Evolutionary conservation across 1,139 yeast species (phyloP), one percentile per base, ranked within the genome.

Genomic region (Diutina siamensis): DNA sequence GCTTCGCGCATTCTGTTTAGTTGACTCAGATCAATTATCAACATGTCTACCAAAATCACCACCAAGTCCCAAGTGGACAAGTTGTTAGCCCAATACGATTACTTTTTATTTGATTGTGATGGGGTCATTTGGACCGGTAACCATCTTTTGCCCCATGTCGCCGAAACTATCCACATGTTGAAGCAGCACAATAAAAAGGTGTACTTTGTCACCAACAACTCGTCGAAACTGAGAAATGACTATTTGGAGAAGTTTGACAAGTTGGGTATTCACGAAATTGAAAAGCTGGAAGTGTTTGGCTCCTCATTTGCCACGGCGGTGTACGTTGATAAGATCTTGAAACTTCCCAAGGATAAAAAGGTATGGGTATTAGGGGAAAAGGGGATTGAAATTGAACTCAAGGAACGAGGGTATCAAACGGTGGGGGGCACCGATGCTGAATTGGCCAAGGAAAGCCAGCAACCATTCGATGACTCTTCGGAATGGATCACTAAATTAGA

Each of bases 261-360:
- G 48, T 74, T 86, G 49, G 97, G 97, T 1, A 73, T 89, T 47
- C 55, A 60, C 4, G 72, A 68, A 2, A 80, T 84, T 28, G 65
- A 69, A 17, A 78, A 79, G 57, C 78, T 77, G 42, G 95, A 89
- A 58, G 78, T 92, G 13, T 89, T 92, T 60, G 94, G 97, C 3
- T 84, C 95, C 1, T 82, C 96, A 1, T 92, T 83, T 62, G 95
- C 97, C 4, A 74, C 94, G 32, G 96, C 97, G 0, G 78, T 89
- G 15, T 89, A 92, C 57, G 71, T 89, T 44, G 78, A 80, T 47
- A 81, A 85, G 59, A 86, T 88, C 49, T 67, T 85, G 51, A 71
- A 83, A 55, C 69, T 89, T 51, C 72, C 75, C 4, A 84, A 83
- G 46, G 76, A 76, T 54, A 80, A 83, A 61, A 71, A 70, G 53